These are phyloP conservation scores for Penicillium sp. DNA, from an alignment of 2,329 filamentous ascomycete species.

Conservation along the genomic window DNA sequence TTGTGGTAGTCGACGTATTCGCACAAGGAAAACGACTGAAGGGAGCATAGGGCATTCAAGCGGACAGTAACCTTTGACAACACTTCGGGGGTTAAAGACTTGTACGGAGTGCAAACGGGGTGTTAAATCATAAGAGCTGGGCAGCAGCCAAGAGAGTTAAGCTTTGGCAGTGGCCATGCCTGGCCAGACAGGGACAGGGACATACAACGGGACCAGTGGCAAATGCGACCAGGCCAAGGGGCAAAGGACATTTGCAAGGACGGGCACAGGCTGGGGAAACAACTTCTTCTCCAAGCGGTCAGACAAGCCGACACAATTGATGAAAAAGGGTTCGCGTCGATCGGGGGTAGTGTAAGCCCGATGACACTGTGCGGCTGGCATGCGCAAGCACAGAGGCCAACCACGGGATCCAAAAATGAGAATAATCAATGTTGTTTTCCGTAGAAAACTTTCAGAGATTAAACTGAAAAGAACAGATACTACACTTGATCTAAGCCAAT, in stretches of 20 bases:
- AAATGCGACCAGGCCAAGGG: too few relatives aligned
- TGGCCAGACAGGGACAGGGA: not conserved
- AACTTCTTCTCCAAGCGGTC: constrained; percentile 56
- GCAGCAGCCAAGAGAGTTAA: not conserved
- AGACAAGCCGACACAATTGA: constrained; percentile 51
- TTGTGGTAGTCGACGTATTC: too few relatives aligned
- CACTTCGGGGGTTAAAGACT: too few relatives aligned
- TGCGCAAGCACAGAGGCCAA: constrained; percentile 68
- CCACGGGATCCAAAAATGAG: constrained; percentile 63
- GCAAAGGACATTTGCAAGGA: not conserved
- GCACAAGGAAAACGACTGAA: too few relatives aligned
- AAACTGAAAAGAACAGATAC: constrained; percentile 99
- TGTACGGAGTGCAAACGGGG: not conserved
- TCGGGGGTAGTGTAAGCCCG: constrained; percentile 69
- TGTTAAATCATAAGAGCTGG: too few relatives aligned
- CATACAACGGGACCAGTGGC: too few relatives aligned
- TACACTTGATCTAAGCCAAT: constrained; percentile 85
- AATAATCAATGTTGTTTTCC: constrained; percentile 71
- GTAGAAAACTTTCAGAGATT: constrained; percentile 82
- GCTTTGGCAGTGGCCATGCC: not conserved
- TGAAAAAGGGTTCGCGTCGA: constrained; percentile 61
- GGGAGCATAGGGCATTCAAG: too few relatives aligned
- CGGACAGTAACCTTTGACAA: too few relatives aligned
- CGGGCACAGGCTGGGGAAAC: not conserved
- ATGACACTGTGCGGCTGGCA: constrained; percentile 62